Evolutionary conservation across 768 basidiomycete genomes (phyloP), one percentile per base, ranked within the genome.

Genomic region (Neoboletus brunneissimus): DNA sequence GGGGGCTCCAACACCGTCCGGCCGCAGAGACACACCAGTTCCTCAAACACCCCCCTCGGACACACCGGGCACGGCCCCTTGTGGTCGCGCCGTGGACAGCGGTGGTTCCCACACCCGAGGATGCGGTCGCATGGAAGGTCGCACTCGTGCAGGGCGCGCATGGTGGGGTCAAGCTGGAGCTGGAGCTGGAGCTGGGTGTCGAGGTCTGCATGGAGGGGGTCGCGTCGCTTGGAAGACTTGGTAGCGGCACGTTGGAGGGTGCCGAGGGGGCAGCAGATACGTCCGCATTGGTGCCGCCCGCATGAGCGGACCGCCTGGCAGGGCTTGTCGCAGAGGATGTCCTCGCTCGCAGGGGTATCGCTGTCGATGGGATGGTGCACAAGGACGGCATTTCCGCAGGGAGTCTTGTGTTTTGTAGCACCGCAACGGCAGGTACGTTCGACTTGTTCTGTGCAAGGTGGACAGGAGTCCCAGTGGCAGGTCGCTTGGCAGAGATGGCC

Each of bases 391-490:
- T 53, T 46, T 10, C 65, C 53, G 67, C 95, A 98, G 2, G 64
- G 70, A 0, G 82, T 65, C 4, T 76, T 70, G 15, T 71, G 75
- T 5, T 76, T 86, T 3, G 85, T 87, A 18, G 82, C 76, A 0
- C 94, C 95, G 58, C 97, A 98, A 31, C 97, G 81, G 69, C 97
- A 99, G 4, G 90, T 88, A 7, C 88, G 77, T 5, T 85, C 80
- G 41, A 94, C 78, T 44, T 76, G 73, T 48, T 88, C 81, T 1
- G 72, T 68, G 71, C 96, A 98, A 0, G 93, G 89, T 0, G 88
- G 87, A 64, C 96, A 98, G 0, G 80, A 70, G 1, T 88, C 92
- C 18, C 73, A 74, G 67, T 98, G 96, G 65, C 97, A 98, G 11
- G 64, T 74, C 0, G 68, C 69, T 13, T 77, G 73, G 66, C 97